A percentile compares a stretch with the other conserved stretches of the same genome.
Conservation (phyloP, 2,329 filamentous ascomycete genomes). For the Trichoderma guizhouense region DNA sequence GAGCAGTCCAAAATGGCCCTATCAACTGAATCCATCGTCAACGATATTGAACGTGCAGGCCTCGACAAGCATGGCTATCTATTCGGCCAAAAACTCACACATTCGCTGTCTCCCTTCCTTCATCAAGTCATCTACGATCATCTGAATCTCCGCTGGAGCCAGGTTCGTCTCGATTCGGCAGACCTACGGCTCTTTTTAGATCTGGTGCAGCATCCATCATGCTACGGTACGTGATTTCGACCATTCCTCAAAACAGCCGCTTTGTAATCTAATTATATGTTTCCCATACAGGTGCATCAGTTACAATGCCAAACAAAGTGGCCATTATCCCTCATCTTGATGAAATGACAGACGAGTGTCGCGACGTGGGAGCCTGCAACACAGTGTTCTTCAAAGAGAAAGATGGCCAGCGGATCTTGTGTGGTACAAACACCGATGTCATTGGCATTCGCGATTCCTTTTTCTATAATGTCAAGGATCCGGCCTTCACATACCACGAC, state of each 20-base stretch:
- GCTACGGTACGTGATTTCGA: neutral
- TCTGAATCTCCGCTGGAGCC: slow-evolving; percentile 3
- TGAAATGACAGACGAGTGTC: slow-evolving; percentile 12
- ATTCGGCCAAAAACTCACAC: slow-evolving; percentile 8
- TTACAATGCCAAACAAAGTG: slow-evolving; percentile 14
- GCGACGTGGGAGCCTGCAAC: slow-evolving; percentile 14
- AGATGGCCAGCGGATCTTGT: neutral
- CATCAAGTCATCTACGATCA: slow-evolving; percentile 13
- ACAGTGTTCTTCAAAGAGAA: slow-evolving; percentile 7
- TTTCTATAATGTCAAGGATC: slow-evolving; percentile 8
- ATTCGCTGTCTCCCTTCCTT: slow-evolving; percentile 13
- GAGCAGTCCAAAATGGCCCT: neutral
- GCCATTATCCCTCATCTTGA: slow-evolving; percentile 9
- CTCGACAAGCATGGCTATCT: slow-evolving; percentile 14
- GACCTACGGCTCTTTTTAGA: neutral
- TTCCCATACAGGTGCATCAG: neutral
- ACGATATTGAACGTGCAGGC: neutral
- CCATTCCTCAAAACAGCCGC: neutral
- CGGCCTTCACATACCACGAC: neutral
- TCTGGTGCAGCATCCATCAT: slow-evolving; percentile 6
- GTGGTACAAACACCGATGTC: slow-evolving; percentile 12
- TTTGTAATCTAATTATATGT: neutral
- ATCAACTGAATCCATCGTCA: neutral
- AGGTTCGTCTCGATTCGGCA: slow-evolving; percentile 8
- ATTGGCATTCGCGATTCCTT: slow-evolving; percentile 11